Evolutionary conservation across 495 filamentous ascomycete species (phyloP), one percentile per base, ranked within the genome.

Genomic region (Talaromyces nanjingensis): DNA sequence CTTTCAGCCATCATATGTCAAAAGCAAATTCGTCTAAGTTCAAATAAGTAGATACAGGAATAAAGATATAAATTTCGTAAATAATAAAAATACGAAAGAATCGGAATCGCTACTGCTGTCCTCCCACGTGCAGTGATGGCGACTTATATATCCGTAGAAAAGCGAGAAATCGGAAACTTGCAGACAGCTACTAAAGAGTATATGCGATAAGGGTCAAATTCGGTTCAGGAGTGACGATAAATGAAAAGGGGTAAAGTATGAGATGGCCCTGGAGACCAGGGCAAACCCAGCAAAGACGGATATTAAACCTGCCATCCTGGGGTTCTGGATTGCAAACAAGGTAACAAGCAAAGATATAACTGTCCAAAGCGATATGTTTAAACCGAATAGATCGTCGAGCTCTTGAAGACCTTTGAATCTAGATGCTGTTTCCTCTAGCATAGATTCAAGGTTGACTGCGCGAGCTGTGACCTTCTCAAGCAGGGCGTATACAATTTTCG

Each of bases 371-470:
- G 69, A 71, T 22, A 66, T 68, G 57, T 65, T 63, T 4, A 53
- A 52, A 1, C 68, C 68, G 20, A 72, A 63, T 18, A 70, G 20
- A 0, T 65, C 54, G 9, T 65, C 57, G 7, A 79, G 60, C 3
- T 63, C 55, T 16, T 72, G 72, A 18, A 72, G 63, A 0, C 68
- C 62, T 56, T 73, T 73, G 58, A 77, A 74, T 61, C 67, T 79
- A 4, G 65, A 55, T 0, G 74, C 63, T 24, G 78, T 72, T 39
- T 78, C 76, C 1, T 83, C 74, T 11, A 84, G 72, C 25, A 70
- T 67, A 12, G 69, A 54, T 58, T 78, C 76, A 5, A 84, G 62
- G 63, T 77, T 73, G n/a, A 72, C 69, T 20, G 79, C 77, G 9
- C 74, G 67, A 2, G 71, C 66, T 33, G 71, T 71, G 16, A 73